These are phyloP conservation scores for Bromus sterilis DNA, from an alignment of 176 grass and related monocot genomes.

Conservation along the genomic window DNA sequence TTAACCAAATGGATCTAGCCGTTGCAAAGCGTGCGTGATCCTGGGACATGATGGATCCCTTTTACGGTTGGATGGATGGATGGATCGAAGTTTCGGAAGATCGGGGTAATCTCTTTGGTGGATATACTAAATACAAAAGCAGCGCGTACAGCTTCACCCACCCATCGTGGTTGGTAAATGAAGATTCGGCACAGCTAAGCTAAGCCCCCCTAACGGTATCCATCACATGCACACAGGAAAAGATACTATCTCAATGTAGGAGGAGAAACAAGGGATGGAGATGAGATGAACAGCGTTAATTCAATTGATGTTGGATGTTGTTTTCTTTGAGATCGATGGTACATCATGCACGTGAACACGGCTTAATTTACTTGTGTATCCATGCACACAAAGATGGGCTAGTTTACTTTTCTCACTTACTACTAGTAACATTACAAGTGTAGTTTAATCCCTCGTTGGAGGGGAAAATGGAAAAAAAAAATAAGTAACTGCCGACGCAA, in stretches of 20 bases:
- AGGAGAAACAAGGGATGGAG: background rate
- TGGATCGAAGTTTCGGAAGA: constrained; percentile 22
- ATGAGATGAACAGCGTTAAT: background rate
- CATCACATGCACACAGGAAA: background rate
- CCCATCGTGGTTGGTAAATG: background rate
- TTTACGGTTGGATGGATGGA: background rate
- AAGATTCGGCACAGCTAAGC: background rate
- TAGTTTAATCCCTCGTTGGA: constrained; percentile 19
- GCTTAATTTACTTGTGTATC: constrained; percentile 30
- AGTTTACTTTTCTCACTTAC: constrained; percentile 21
- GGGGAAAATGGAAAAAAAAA: background rate
- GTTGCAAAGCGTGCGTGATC: background rate
- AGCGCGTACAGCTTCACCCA: constrained; percentile 7
- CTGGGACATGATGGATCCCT: background rate
- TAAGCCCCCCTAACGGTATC: constrained; percentile 40
- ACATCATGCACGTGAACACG: constrained; percentile 26
- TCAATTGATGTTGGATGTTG: background rate
- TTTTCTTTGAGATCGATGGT: constrained; percentile 16
- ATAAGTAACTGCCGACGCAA: background rate
- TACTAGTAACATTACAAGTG: constrained; percentile 15
- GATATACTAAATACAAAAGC: background rate
- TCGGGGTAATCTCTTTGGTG: background rate
- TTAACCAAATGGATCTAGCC: background rate
- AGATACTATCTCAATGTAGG: background rate
- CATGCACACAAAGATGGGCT: constrained; percentile 31